These are phyloP conservation scores for Fusarium torreyae DNA, from an alignment of 2,329 filamentous ascomycete species.

Conservation along the genomic window DNA sequence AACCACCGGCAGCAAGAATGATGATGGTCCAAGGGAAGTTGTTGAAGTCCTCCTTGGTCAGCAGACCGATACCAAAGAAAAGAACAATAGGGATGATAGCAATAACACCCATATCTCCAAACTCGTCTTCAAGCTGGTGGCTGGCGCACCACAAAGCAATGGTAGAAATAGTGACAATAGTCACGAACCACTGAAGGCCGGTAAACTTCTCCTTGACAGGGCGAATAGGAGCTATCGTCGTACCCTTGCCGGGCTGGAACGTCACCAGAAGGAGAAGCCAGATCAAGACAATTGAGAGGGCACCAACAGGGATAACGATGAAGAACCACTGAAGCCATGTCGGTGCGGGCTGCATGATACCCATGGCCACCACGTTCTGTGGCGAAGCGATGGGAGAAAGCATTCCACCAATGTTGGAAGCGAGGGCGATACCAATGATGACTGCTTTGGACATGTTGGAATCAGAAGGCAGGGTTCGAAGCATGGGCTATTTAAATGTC, in stretches of 20 bases:
- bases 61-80: constrained; percentile 95
- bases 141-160: constrained; percentile 94
- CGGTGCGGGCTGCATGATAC: constrained; percentile 93
- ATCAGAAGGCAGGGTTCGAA: constrained; percentile 91
- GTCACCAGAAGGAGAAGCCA: constrained; percentile 89
- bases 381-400: constrained; percentile 97
- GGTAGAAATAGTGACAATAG: constrained; percentile 83
- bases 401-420: constrained; percentile 96
- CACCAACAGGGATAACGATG: constrained; percentile 91
- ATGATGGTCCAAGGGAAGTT: constrained; percentile 99
- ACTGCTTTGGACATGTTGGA: constrained; percentile 96
- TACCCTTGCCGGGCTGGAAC: constrained; percentile 88
- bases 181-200: constrained; percentile 94
- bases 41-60: constrained; percentile 99
- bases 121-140: constrained; percentile 87
- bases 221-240: constrained; percentile 91
- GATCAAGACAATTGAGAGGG: constrained; percentile 88
- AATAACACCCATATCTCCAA: constrained; percentile 98
- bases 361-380: constrained; percentile 95
- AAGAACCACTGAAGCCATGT: constrained; percentile 99
- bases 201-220: constrained; percentile 91
- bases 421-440: constrained; percentile 93
- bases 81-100: constrained; percentile 95
- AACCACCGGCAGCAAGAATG: constrained; percentile 93
- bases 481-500: constrained; percentile 76